These are phyloP conservation scores for Cenchrus purpureus DNA, from an alignment of 176 grass and related monocot species.

Conservation along the genomic window DNA sequence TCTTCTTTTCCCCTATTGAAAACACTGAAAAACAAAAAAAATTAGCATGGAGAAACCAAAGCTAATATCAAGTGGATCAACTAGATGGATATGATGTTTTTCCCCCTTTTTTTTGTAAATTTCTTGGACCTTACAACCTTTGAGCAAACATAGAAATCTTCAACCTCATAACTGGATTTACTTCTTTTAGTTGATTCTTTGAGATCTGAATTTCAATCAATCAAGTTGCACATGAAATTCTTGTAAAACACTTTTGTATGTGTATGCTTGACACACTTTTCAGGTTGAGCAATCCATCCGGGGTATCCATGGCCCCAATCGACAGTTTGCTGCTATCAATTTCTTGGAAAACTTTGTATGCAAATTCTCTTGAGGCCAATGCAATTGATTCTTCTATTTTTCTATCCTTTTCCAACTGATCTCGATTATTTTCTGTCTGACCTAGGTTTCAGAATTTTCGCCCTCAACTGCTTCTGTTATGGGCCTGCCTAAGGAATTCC, in stretches of 20 bases:
- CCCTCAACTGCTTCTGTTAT: constrained; percentile 90
- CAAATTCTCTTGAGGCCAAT: constrained; percentile 26
- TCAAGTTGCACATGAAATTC: background rate
- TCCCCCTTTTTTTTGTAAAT: background rate
- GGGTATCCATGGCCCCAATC: constrained; percentile 63
- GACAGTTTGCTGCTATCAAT: constrained; percentile 76
- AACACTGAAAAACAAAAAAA: constrained; percentile 1
- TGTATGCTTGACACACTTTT: constrained; percentile 50
- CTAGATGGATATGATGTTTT: constrained; percentile 22
- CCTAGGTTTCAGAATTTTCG: constrained; percentile 93
- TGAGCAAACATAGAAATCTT: constrained; percentile 21
- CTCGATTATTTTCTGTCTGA: constrained; percentile 32
- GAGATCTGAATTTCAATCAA: constrained; percentile 10
- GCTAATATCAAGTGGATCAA: constrained; percentile 2
- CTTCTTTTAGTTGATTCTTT: constrained; percentile 14
- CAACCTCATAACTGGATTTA: background rate
- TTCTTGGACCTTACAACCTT: background rate
- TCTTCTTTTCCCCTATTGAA: background rate
- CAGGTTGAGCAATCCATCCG: constrained; percentile 92
- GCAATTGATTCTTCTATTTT: background rate
- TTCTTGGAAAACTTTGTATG: constrained; percentile 91
- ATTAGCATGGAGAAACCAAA: constrained; percentile 3
- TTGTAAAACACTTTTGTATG: constrained; percentile 14
- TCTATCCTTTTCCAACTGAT: constrained; percentile 22
- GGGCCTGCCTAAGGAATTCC: constrained; percentile 90